Evolutionary conservation across 1,284 basidiomycete genomes (phyloP).

Genomic region (Apiotrichum brassicae): DNA sequence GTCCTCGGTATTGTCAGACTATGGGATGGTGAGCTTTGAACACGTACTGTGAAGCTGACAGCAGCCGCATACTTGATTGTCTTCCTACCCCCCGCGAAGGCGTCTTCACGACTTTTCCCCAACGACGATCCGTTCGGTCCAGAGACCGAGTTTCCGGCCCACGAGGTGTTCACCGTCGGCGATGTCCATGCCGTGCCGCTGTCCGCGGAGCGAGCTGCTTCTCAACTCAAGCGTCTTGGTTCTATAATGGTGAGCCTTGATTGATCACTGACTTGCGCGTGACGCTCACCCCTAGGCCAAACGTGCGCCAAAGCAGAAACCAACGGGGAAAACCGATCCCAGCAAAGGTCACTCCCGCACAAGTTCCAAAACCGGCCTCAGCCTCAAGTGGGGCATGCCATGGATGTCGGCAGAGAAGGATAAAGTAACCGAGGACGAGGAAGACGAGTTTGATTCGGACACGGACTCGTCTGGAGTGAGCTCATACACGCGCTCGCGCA

Average conservation of each 20-base stretch:
- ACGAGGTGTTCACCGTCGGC: conserved; percentile 30
- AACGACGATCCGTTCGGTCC: conserved; percentile 16
- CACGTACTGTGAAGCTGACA: conserved; percentile 1
- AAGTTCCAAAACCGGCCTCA: conserved; percentile 11
- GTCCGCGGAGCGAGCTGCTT: conserved; percentile 19
- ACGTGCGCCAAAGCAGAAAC: conserved; percentile 14
- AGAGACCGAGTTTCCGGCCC: conserved; percentile 10
- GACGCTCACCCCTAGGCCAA: conserved; percentile 14
- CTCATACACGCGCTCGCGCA: conserved; percentile 1
- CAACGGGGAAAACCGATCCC: neutral
- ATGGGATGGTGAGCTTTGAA: conserved; percentile 40
- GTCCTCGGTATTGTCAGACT: conserved; percentile 42
- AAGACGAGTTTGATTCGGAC: conserved; percentile 9
- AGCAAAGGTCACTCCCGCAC: conserved; percentile 1
- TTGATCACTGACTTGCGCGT: neutral
- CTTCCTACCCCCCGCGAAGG: conserved; percentile 31
- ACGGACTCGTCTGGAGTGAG: neutral
- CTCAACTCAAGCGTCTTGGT: conserved; percentile 18
- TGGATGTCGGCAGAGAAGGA: neutral
- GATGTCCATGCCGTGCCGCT: conserved; percentile 40
- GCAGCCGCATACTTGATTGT: conserved; percentile 43
- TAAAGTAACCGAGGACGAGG: neutral
- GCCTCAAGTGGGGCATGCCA: conserved; percentile 12
- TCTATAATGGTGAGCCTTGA: conserved; percentile 19
- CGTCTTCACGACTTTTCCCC: conserved; percentile 26